A percentile compares a stretch with the other conserved stretches of the same genome.
These are phyloP conservation scores for Cutaneotrichosporon cavernicola DNA, from an alignment of 1,284 basidiomycete genomes.

Conservation along the genomic window DNA sequence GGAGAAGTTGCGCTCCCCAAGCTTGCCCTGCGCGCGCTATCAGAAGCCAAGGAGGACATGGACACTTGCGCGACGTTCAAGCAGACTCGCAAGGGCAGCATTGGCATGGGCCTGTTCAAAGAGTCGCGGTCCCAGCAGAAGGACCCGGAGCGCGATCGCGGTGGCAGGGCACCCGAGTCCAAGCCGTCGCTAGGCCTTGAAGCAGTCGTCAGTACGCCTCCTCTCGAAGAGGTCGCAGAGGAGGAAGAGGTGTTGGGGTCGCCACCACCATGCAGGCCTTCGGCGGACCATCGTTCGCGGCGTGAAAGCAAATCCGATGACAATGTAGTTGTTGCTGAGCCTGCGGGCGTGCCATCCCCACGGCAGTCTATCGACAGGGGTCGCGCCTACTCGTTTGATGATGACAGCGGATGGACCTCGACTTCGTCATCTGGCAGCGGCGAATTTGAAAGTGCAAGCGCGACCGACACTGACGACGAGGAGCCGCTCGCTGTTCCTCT, in stretches of 20 bases:
- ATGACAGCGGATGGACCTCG: slow-evolving; percentile 21
- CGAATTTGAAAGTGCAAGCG: slow-evolving; percentile 19
- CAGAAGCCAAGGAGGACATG: slow-evolving; percentile 46
- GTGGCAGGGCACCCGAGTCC: background rate
- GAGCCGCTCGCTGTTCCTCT: slow-evolving; percentile 84
- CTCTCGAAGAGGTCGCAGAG: slow-evolving; percentile 16
- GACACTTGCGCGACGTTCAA: slow-evolving; percentile 37
- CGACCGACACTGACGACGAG: slow-evolving; percentile 35
- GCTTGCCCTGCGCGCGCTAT: slow-evolving; percentile 46
- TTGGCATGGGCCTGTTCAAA: slow-evolving; percentile 54
- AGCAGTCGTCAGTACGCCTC: background rate
- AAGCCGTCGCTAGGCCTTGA: background rate
- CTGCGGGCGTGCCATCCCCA: slow-evolving; percentile 11
- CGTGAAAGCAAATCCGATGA: slow-evolving; percentile 2
- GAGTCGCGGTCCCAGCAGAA: slow-evolving; percentile 32
- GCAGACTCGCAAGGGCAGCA: slow-evolving; percentile 52
- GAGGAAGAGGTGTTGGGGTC: background rate
- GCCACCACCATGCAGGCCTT: background rate
- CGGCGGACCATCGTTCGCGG: background rate
- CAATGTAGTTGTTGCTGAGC: background rate
- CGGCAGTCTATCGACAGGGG: slow-evolving; percentile 3
- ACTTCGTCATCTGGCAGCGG: slow-evolving; percentile 13
- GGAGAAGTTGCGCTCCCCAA: slow-evolving; percentile 47
- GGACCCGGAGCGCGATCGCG: slow-evolving; percentile 2
- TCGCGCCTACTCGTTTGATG: slow-evolving; percentile 8